A percentile compares a stretch with the other conserved stretches of the same genome.
Conservation (phyloP, 2,329 filamentous ascomycete genomes). For the Tolypocladium nubicola region DNA sequence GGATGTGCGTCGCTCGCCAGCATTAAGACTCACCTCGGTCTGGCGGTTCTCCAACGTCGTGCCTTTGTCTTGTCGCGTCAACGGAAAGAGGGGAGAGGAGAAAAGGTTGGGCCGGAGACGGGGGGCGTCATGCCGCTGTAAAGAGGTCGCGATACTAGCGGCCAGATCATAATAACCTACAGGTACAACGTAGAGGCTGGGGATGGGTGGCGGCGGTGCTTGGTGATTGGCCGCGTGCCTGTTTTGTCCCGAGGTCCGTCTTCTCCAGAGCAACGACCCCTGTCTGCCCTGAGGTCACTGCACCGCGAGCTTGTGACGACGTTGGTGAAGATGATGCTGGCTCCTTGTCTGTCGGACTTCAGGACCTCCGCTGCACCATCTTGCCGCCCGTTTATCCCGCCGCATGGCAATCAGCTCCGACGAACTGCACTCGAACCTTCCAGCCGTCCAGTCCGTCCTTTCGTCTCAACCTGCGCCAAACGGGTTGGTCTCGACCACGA, state of each 20-base stretch:
- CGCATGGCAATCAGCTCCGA: neutral
- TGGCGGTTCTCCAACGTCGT: neutral
- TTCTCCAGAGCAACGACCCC: constrained; percentile 1
- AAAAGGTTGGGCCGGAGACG: too few relatives aligned
- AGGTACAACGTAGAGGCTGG: too few relatives aligned
- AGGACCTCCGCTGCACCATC: neutral
- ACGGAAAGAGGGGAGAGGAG: neutral
- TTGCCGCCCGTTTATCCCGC: neutral
- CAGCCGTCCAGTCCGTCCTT: too few relatives aligned
- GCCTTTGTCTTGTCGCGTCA: neutral
- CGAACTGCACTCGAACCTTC: too few relatives aligned
- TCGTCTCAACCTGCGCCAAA: neutral
- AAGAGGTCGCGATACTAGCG: neutral
- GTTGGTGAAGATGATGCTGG: neutral
- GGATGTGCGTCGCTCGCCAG: neutral
- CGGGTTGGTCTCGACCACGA: neutral
- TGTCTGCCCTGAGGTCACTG: neutral
- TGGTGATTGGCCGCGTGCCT: neutral
- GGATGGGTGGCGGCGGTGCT: neutral
- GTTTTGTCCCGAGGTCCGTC: neutral
- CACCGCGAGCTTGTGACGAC: neutral
- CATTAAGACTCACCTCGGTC: neutral
- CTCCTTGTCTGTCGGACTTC: neutral
- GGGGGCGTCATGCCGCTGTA: neutral
- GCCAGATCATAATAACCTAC: neutral